phyloP scores from a whole-genome alignment of 805 yeast genomes.

The Zygoascus biomembranicola region DNA sequence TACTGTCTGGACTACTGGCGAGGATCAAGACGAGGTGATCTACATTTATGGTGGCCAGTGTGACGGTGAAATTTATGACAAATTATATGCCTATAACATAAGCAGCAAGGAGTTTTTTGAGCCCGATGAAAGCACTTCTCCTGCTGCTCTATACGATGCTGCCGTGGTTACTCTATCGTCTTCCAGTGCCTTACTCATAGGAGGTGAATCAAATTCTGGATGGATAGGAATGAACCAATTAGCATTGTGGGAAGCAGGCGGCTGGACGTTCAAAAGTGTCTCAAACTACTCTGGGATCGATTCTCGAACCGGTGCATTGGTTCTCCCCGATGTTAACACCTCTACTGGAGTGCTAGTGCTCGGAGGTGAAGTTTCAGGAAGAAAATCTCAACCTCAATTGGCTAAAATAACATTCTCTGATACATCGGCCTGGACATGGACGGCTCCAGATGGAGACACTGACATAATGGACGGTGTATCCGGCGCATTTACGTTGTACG shows the following conservation, averaged over 20 bases:
- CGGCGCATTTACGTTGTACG: constrained; percentile 12
- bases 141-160: constrained; percentile 22
- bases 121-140: constrained; percentile 14
- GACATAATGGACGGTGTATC: constrained; percentile 9
- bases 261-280: constrained; percentile 53
- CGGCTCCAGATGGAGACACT: constrained; percentile 12
- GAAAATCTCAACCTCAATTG: constrained; percentile 36
- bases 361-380: constrained; percentile 48
- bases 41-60: constrained; percentile 28
- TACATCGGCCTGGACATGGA: constrained; percentile 40
- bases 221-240: constrained; percentile 70
- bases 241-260: constrained; percentile 60
- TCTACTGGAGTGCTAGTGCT: constrained; percentile 38
- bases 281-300: constrained; percentile 33
- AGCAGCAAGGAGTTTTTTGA: constrained; percentile 11
- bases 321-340: constrained; percentile 40
- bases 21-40: constrained; percentile 9
- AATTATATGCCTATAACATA: constrained; percentile 19
- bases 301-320: constrained; percentile 45
- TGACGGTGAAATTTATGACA: background rate
- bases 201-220: constrained; percentile 54
- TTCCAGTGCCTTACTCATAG: constrained; percentile 39
- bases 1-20: constrained; percentile 20
- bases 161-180: constrained; percentile 14
- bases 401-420: constrained; percentile 32